Evolutionary conservation across 495 filamentous ascomycete genomes (phyloP).

Genomic region (Trichoderma erinaceum): DNA sequence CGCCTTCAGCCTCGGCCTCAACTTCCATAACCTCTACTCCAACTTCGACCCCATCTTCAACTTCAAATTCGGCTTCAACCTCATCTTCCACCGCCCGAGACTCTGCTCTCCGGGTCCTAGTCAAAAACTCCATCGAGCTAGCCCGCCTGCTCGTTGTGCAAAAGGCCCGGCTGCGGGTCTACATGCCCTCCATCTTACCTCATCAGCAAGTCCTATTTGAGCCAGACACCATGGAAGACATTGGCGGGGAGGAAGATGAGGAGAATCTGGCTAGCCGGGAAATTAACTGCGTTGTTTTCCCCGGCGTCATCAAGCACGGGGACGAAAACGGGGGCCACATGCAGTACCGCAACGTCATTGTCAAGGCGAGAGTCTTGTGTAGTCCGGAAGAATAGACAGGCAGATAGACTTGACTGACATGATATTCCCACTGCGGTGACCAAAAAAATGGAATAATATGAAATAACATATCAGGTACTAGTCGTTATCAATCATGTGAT

Average conservation of each 20-base stretch:
- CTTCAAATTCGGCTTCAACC: not conserved
- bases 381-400: conserved; percentile 31
- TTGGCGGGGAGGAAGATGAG: conserved; percentile 48
- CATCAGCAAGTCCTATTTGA: conserved; percentile 46
- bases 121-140: conserved; percentile 43
- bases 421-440: not conserved
- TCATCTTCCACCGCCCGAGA: conserved; percentile 39
- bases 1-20: not conserved
- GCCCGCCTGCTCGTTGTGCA: conserved; percentile 46
- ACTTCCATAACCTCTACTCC: conserved; percentile 23
- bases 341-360: conserved; percentile 49
- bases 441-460: not conserved
- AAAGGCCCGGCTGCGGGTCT: conserved; percentile 45
- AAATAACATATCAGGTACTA: not conserved
- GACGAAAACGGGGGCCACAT: conserved; percentile 49
- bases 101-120: conserved; percentile 37
- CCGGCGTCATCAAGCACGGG: conserved; percentile 48
- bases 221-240: conserved; percentile 48
- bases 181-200: conserved; percentile 43
- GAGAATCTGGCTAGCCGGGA: conserved; percentile 37
- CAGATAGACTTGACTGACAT: not conserved
- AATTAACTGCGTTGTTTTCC: conserved; percentile 46
- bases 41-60: not conserved
- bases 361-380: conserved; percentile 50
- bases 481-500: not conserved